Percentiles rank a stretch among this genome's conserved stretches.
These are phyloP conservation scores for Nicotiana noctiflora DNA, from an alignment of 257 asterid species.

Conservation along the genomic window DNA sequence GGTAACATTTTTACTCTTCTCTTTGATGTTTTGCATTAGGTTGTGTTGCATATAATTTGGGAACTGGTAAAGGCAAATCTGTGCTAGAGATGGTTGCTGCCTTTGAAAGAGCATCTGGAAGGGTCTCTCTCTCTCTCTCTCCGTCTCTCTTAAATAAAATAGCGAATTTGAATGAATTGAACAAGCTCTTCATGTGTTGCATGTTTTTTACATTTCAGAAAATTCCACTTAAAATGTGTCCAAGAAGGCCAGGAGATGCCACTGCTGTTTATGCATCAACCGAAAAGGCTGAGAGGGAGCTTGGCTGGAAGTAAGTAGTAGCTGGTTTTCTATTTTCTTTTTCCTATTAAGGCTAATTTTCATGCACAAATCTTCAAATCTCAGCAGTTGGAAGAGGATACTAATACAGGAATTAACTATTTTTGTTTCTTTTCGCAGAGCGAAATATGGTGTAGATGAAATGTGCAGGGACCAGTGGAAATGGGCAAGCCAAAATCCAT, in stretches of 20 bases:
- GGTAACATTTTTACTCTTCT: background rate
- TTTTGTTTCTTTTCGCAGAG: conserved; percentile 45
- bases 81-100: conserved; percentile 93
- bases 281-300: conserved; percentile 66
- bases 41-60: conserved; percentile 85
- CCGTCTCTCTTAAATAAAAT: background rate
- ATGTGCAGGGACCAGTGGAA: conserved; percentile 98
- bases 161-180: background rate
- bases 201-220: conserved; percentile 33
- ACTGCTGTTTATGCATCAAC: conserved; percentile 91
- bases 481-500: conserved; percentile 89
- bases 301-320: conserved; percentile 85
- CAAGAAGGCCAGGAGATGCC: conserved; percentile 89
- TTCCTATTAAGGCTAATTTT: background rate
- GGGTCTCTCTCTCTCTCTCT: conserved; percentile 32
- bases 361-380: background rate
- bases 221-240: conserved; percentile 70
- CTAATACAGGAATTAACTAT: background rate
- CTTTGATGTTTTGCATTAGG: conserved; percentile 31
- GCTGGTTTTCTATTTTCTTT: background rate
- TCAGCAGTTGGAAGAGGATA: background rate
- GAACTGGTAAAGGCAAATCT: conserved; percentile 85
- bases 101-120: conserved; percentile 73
- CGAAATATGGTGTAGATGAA: conserved; percentile 74
- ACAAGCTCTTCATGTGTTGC: background rate